Conservation (phyloP, 2,329 filamentous ascomycete species). For the Aciculosporium take region DNA sequence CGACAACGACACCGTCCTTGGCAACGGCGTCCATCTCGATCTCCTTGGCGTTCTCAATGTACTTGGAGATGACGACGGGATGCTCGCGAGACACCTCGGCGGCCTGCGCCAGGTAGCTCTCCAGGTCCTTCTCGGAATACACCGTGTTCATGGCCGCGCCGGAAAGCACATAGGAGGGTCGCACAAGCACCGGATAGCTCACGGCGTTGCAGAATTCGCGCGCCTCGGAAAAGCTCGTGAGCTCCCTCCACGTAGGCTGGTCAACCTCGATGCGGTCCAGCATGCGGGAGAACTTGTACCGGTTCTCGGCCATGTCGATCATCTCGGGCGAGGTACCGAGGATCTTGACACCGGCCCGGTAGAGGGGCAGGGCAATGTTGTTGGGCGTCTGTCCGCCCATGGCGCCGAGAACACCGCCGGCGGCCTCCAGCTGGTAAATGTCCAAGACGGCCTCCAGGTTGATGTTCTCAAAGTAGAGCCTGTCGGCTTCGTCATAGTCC, state of each 20-base stretch:
- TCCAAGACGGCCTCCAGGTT: constrained; percentile 81
- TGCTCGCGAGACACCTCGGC: constrained; percentile 88
- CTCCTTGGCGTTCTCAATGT: constrained; percentile 98
- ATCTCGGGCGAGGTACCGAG: constrained; percentile 95
- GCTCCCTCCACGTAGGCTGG: constrained; percentile 94
- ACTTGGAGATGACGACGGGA: constrained; percentile 97
- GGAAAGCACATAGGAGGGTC: constrained; percentile 91
- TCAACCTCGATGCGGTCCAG: constrained; percentile 88
- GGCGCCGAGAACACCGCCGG: constrained; percentile 75
- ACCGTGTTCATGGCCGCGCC: constrained; percentile 99
- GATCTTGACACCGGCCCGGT: constrained; percentile 80
- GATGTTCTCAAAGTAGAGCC: constrained; percentile 93
- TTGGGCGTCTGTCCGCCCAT: constrained; percentile 98
- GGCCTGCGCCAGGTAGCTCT: constrained; percentile 78
- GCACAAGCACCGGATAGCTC: constrained; percentile 83
- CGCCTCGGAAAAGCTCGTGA: constrained; percentile 88
- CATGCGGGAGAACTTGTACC: constrained; percentile 98
- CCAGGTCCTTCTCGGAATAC: constrained; percentile 86
- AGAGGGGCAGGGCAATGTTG: constrained; percentile 85
- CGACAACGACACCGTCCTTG: constrained; percentile 73
- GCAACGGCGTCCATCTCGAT: constrained; percentile 99
- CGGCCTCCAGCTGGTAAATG: constrained; percentile 77
- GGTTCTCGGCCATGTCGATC: constrained; percentile 95
- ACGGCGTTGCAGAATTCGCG: constrained; percentile 77
- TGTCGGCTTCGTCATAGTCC: constrained; percentile 89